These are phyloP conservation scores for Laetiporus sulphureus DNA, from an alignment of 1,284 basidiomycete genomes.

Conservation along the genomic window DNA sequence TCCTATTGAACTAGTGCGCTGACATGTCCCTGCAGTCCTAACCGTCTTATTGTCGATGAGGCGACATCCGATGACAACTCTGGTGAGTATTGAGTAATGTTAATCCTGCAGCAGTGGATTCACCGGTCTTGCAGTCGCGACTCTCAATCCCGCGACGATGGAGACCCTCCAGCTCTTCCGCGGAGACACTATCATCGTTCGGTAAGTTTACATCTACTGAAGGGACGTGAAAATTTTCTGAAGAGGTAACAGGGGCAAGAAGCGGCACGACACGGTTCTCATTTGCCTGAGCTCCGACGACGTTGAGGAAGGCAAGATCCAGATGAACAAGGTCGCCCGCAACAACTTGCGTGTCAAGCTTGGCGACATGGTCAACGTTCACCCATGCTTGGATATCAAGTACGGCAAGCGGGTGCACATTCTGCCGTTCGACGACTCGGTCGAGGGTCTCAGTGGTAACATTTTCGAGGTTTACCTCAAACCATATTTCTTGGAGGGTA, in stretches of 20 bases:
- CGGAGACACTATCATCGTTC: conserved; percentile 89
- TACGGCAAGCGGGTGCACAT: conserved; percentile 98
- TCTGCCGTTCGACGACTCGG: conserved; percentile 96
- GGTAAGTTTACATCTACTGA: conserved; percentile 40
- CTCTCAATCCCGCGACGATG: conserved; percentile 95
- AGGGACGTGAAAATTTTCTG: neutral
- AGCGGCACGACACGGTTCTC: conserved; percentile 91
- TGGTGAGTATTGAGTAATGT: conserved; percentile 37
- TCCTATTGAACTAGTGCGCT: conserved; percentile 9
- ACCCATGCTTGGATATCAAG: conserved; percentile 97
- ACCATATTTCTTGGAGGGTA: conserved; percentile 98
- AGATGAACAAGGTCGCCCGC: conserved; percentile 98
- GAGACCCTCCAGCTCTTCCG: conserved; percentile 92
- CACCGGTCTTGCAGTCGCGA: conserved; percentile 60
- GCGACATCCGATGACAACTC: conserved; percentile 90
- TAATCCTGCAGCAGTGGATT: neutral
- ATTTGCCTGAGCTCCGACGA: conserved; percentile 95
- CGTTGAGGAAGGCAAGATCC: conserved; percentile 96
- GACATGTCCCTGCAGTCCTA: conserved; percentile 53
- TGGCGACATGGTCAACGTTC: conserved; percentile 92
- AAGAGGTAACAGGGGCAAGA: conserved; percentile 67
- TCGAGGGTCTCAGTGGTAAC: conserved; percentile 97
- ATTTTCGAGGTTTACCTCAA: conserved; percentile 98
- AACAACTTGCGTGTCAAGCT: conserved; percentile 98
- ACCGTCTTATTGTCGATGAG: conserved; percentile 93